Base-by-base conservation (phyloP, 139 green algal species). In the Pseudopediastrum boryanum region DNA sequence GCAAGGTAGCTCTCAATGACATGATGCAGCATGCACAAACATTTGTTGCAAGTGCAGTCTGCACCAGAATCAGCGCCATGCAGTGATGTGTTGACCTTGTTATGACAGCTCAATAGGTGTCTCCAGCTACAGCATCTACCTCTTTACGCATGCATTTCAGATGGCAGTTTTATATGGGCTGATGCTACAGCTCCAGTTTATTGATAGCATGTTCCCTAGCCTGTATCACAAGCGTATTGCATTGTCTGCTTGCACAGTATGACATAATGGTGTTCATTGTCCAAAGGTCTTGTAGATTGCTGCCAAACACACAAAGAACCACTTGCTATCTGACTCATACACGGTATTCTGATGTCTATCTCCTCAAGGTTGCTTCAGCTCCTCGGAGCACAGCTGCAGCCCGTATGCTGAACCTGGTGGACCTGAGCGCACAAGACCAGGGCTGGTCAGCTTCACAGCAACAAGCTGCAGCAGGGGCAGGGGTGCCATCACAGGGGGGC, bases 391-490 rank as follows among this genome's bases (percentile, higher is more conserved):
- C 25, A 31, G 21, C n/a, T 10, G 5, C 39, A 50, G 43, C 54
- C 29, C 27, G 13, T 42, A 19, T 23, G 6, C 10, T 50, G 10
- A 71, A 90, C 83, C 78, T 90, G 12, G 86, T 83, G 1, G 74
- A 86, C 43, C n/a, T n/a, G n/a, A n/a, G 86, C 86, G 13, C 86
- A 83, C 43, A 86, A 84, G 67, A 71, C 85, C 41, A 54, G 67
- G 27, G 77, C 67, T 10, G 82, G 85, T 66, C 85, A 82, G 39
- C 77, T 90, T 35, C 86, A 90, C 70, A 69, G 71, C 54, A 87
- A 88, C 43, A 81, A 90, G 69, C 81, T 90, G 68, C 79, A 88
- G 31, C 79, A 85, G 84, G 86, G 85, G 41, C 75, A 79, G 83
- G 82, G 84, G 38, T 90, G 65, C 80, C 56, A 74, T 67, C 80